Base-by-base conservation (phyloP, 306 rosid genomes). In the Elaeagnus macrophylla region DNA sequence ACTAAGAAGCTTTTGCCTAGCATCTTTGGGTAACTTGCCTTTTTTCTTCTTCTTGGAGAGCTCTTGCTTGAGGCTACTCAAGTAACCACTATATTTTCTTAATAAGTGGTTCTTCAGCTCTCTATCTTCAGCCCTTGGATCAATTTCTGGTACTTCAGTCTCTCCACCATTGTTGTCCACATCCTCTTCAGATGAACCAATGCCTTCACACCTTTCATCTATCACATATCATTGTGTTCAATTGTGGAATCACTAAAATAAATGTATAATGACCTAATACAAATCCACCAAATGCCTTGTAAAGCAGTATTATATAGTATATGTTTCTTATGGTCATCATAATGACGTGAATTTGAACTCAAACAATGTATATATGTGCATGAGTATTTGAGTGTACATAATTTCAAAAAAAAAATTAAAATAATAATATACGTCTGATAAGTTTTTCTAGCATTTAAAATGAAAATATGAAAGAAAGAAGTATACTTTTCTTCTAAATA, bases 1-100 rank as follows among this genome's bases (percentile, higher is more conserved):
- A 45, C 68, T 84, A 35, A 93, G 99, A 8, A 93, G 89, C 72
- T 93, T 87, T 39, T 87, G 96, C 67, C 99, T 83, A 13, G 99
- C 99, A 42, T 93, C 99, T 84, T 93, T 93, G 18, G 99, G 99
- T 6, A 93, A 56, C 65, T 93, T 93, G 9, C 95, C 99, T 67
- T 93, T 93, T 85, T 93, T 93, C 79, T 87, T 93, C 49, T 87
- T 87, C 88, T 93, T 93, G 9, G 99, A 93, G 20, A 93, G 99
- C 54, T 93, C 96, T 80, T 93, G 95, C 79, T 79, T 91, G 32
- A 91, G 95, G 69, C 99, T 88, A 55, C 96, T 77, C 7, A 91
- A 68, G 76, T 84, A 91, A 32, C 99, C 99, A 66, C 99, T 91
- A 13, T 91, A 91, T 72, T 91, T 91, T 63, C 74, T 84, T 42